Conservation (phyloP, 139 green algal genomes). For the Diplosphaera chodatii region DNA sequence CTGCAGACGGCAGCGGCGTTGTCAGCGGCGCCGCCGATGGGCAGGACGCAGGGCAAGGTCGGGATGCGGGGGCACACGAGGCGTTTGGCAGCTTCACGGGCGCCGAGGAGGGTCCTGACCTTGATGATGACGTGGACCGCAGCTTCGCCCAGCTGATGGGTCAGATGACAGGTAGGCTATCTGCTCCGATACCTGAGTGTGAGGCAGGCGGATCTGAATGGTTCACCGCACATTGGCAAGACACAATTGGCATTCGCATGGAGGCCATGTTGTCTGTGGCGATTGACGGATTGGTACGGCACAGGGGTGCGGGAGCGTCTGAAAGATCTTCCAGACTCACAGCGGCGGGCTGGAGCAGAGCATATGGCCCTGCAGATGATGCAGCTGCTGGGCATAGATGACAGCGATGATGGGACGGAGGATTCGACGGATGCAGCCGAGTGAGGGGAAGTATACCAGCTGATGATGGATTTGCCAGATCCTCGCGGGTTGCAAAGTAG, state of each 20-base stretch:
- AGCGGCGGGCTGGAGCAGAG: neutral
- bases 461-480: no score
- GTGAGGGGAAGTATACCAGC: no score
- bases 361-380: neutral
- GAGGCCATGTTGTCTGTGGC: no score
- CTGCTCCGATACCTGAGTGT: no score
- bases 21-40: no score
- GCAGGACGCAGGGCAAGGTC: no score
- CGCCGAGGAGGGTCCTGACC: neutral
- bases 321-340: neutral
- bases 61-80: neutral
- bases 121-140: neutral
- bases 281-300: no score
- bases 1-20: no score
- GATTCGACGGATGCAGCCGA: neutral
- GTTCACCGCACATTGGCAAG: no score
- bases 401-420: neutral
- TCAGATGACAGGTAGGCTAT: neutral
- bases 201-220: no score
- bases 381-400: neutral
- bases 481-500: no score
- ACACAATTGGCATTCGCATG: no score
- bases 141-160: neutral
- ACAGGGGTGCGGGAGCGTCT: neutral
- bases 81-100: neutral